Evolutionary conservation across 2,329 filamentous ascomycete species (phyloP), one percentile per base, ranked within the genome.

Genomic region (Stagonosporopsis chrysanthemi): DNA sequence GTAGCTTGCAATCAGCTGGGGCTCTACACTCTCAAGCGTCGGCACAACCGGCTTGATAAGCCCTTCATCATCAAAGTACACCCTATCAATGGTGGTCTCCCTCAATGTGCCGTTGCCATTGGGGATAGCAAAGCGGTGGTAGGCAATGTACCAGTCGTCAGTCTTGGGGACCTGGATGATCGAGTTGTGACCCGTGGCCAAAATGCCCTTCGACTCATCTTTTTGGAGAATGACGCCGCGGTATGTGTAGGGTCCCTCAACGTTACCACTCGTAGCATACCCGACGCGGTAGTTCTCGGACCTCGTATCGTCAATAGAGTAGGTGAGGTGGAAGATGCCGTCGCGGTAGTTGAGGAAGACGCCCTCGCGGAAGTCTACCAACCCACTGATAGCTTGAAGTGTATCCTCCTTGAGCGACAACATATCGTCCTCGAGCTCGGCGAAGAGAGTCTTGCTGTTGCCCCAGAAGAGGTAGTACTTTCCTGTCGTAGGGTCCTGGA

Each of bases 401-500:
- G 65, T 68, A 19, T 49, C 57, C 1, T 35, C 28, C 24, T 67
- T 66, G 8, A 72, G 41, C 0, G 66, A 62, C 3, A 66, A 15
- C 67, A 72, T 71, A 43, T 65, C 61, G 23, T 70, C 65, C 15
- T 50, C 50, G 7, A 72, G 56, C 36, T 72, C 64, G 1, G 69
- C 68, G 33, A 61, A 68, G 0, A 70, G 60, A 0, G 63, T 61
- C 0, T 22, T 50, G 2, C 58, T 61, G 23, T 71, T 72, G 31
- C 68, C 68, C 67, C 68, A 72, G 56, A 70, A 70, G 12, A 72
- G 56, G 24, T 70, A 72, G 54, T 70, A 71, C 23, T 60, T 69
- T 4, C 64, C 68, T 0, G 67, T 68, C 0, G 52, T 62, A 0
- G 67, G 69, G 35, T 72, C 69, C 8, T 40, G 46, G 58, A 72